Percentiles rank a stretch among this genome's conserved stretches.
Evolutionary conservation across 306 rosid species (phyloP).

Genomic region (Senna siamea): DNA sequence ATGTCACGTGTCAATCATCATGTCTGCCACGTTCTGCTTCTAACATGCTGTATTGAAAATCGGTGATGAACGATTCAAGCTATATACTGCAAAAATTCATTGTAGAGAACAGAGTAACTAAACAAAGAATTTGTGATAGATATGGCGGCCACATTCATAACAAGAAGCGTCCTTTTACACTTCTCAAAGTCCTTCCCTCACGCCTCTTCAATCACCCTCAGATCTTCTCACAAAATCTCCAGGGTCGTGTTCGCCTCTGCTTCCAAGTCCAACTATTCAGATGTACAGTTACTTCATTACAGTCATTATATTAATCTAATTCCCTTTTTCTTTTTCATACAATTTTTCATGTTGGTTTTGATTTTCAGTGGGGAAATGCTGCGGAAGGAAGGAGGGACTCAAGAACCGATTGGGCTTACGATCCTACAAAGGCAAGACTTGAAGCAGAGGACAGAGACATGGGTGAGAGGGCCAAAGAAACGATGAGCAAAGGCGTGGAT

Average conservation of each 20-base stretch:
- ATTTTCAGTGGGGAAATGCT: constrained; percentile 42
- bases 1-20: background rate
- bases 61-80: background rate
- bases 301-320: too few relatives aligned
- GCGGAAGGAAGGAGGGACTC: constrained; percentile 40
- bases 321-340: too few relatives aligned
- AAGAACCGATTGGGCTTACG: constrained; percentile 25
- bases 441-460: constrained; percentile 29
- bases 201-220: constrained; percentile 25
- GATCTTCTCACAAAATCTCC: constrained; percentile 41
- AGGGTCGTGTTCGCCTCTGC: constrained; percentile 50
- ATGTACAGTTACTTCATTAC: constrained; percentile 10
- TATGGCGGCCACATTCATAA: constrained; percentile 45
- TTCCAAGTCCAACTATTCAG: constrained; percentile 46
- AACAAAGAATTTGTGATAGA: background rate
- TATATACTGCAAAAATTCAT: background rate
- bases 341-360: background rate
- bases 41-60: background rate
- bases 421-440: constrained; percentile 7
- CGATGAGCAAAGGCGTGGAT: constrained; percentile 18
- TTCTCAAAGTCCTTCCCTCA: constrained; percentile 50
- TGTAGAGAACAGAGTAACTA: background rate
- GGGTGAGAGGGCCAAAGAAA: constrained; percentile 30
- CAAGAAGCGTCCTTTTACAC: constrained; percentile 46
- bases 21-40: background rate